These are phyloP conservation scores for Naganishia liquefaciens DNA, from an alignment of 1,284 basidiomycete species.

Conservation along the genomic window DNA sequence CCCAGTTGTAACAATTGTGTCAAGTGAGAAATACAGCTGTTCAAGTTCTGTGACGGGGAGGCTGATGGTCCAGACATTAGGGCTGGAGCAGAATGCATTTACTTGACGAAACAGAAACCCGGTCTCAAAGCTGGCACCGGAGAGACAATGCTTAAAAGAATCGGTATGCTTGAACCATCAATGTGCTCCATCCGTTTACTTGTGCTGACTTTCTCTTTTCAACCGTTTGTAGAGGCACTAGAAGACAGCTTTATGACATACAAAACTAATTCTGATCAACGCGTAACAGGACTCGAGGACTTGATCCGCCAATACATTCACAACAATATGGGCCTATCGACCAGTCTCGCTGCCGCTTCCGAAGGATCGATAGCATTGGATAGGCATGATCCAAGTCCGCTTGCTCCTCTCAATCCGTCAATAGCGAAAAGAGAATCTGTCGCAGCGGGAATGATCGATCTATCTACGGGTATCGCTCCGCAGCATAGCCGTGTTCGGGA, in stretches of 20 bases:
- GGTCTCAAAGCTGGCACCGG: slow-evolving; percentile 52
- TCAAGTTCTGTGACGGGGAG: neutral
- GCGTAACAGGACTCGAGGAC: slow-evolving; percentile 13
- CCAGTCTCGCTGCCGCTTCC: neutral
- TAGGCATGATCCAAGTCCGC: neutral
- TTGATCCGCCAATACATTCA: neutral
- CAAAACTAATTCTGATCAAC: slow-evolving; percentile 8
- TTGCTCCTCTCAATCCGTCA: neutral
- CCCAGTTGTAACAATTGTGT: slow-evolving; percentile 28
- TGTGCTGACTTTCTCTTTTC: slow-evolving; percentile 18
- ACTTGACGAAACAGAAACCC: slow-evolving; percentile 52
- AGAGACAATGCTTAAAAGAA: slow-evolving; percentile 47
- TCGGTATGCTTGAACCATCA: slow-evolving; percentile 41
- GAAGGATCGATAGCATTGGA: neutral
- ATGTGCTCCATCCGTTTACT: neutral
- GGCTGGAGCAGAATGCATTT: slow-evolving; percentile 47
- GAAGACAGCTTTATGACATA: slow-evolving; percentile 29
- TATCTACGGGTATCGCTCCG: neutral
- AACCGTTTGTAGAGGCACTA: slow-evolving; percentile 15
- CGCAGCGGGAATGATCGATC: slow-evolving; percentile 23
- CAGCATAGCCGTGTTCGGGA: neutral
- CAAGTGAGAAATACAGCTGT: slow-evolving; percentile 16
- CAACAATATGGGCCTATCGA: neutral
- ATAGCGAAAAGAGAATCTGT: slow-evolving; percentile 3
- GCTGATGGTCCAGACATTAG: slow-evolving; percentile 28